A percentile compares a stretch with the other conserved stretches of the same genome.
phyloP scores from a whole-genome alignment of 495 filamentous ascomycete genomes.

The Aspergillus funiculosus region DNA sequence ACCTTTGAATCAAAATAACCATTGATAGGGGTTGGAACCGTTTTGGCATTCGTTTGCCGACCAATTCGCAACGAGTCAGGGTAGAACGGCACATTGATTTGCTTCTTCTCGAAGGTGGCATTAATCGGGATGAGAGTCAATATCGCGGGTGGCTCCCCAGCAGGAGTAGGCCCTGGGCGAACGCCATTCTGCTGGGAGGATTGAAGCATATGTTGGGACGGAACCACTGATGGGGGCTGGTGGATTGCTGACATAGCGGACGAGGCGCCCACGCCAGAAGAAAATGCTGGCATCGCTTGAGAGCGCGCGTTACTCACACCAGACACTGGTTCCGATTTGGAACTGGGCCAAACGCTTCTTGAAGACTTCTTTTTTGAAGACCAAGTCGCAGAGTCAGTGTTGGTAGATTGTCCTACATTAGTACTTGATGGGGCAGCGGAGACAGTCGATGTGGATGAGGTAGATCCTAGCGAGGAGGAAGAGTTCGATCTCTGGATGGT shows the following conservation, averaged over 20 bases:
- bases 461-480: conserved; percentile 74
- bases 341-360: conserved; percentile 65
- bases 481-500: conserved; percentile 79
- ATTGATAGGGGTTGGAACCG: conserved; percentile 79
- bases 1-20: conserved; percentile 98
- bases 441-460: conserved; percentile 45
- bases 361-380: conserved; percentile 61
- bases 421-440: conserved; percentile 39
- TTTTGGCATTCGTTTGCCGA: conserved; percentile 94
- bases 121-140: conserved; percentile 82
- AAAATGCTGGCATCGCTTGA: conserved; percentile 56
- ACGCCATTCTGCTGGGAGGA: conserved; percentile 58
- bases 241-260: conserved; percentile 69
- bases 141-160: conserved; percentile 60
- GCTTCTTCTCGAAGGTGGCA: conserved; percentile 92
- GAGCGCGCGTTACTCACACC: conserved; percentile 56
- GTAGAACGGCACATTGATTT: conserved; percentile 81
- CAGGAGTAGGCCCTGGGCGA: conserved; percentile 49
- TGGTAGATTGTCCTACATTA: conserved; percentile 43
- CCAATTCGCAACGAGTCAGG: conserved; percentile 90
- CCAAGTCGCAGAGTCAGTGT: conserved; percentile 46
- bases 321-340: conserved; percentile 62
- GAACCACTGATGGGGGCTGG: conserved; percentile 64
- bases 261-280: conserved; percentile 60
- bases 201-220: conserved; percentile 63